Conservation (phyloP, 1,284 basidiomycete species). For the Rhodotorula sp. region DNA sequence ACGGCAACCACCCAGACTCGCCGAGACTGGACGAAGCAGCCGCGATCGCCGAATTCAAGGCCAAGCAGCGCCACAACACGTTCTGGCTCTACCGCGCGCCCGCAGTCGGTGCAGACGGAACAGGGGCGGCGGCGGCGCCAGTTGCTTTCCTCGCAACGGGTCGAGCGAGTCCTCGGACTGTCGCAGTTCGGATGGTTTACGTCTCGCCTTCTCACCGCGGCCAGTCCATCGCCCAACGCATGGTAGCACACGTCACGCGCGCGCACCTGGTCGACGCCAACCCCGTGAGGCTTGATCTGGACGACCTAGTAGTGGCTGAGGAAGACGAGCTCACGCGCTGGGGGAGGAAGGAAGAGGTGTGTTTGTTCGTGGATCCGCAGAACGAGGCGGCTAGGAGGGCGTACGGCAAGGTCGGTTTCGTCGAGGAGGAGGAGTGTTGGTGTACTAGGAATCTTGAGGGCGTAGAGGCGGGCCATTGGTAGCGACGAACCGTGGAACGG, state of each 20-base stretch:
- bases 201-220: conserved; percentile 5
- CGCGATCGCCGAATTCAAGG: not conserved
- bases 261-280: conserved; percentile 9
- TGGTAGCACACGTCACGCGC: conserved; percentile 4
- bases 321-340: conserved; percentile 7
- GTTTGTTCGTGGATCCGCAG: conserved; percentile 20
- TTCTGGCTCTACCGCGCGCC: conserved; percentile 23
- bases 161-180: conserved; percentile 13
- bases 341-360: conserved; percentile 25
- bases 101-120: fast-evolving
- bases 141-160: conserved; percentile 20
- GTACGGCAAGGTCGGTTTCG: conserved; percentile 18
- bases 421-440: conserved; percentile 5
- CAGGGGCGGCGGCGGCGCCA: not conserved
- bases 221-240: conserved; percentile 10
- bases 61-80: not conserved
- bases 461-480: conserved; percentile 20
- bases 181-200: conserved; percentile 21
- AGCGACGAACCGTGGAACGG: no score
- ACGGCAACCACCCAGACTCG: not conserved
- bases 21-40: not conserved
- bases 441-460: conserved; percentile 11
- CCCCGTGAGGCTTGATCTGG: not conserved
- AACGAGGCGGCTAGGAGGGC: conserved; percentile 1
- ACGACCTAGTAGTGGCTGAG: not conserved